Conservation (phyloP, 805 yeast species). For the Candida tibetensis region DNA sequence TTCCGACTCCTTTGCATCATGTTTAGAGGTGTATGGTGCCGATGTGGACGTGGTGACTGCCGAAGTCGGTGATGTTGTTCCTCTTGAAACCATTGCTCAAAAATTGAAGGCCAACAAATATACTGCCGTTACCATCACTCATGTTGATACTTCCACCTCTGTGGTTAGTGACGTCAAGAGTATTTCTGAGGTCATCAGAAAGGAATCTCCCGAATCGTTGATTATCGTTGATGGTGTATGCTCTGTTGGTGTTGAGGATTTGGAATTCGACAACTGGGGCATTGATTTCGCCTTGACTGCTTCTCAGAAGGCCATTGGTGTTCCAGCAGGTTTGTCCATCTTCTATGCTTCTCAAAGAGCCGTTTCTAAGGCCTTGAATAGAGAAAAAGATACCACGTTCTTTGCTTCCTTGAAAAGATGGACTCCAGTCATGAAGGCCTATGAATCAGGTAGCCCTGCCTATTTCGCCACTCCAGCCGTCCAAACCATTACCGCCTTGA, state of each 20-base stretch:
- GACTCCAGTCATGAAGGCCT: slow-evolving; percentile 84
- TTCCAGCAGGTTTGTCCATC: slow-evolving; percentile 87
- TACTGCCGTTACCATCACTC: slow-evolving; percentile 79
- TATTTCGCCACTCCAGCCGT: slow-evolving; percentile 98
- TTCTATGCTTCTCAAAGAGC: slow-evolving; percentile 77
- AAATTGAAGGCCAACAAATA: slow-evolving; percentile 54
- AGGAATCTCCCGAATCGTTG: slow-evolving; percentile 73
- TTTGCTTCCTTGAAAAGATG: slow-evolving; percentile 78
- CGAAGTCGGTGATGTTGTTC: slow-evolving; percentile 68
- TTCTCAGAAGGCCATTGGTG: slow-evolving; percentile 93
- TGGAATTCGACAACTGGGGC: slow-evolving; percentile 87
- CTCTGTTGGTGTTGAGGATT: slow-evolving; percentile 84
- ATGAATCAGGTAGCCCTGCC: slow-evolving; percentile 74
- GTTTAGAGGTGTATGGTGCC: slow-evolving; percentile 68
- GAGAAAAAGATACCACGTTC: slow-evolving; percentile 49
- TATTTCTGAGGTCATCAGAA: slow-evolving; percentile 59
- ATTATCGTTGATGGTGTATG: slow-evolving; percentile 93
- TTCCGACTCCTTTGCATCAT: slow-evolving; percentile 77
- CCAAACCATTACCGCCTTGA: slow-evolving; percentile 78
- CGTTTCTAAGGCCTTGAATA: slow-evolving; percentile 52
- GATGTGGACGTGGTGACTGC: slow-evolving; percentile 74
- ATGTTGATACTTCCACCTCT: slow-evolving; percentile 97
- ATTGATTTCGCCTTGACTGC: slow-evolving; percentile 87
- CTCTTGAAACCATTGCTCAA: slow-evolving; percentile 51
- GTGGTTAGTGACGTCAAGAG: slow-evolving; percentile 71